Percentiles rank a stretch among this genome's conserved stretches.
Evolutionary conservation across 1,284 basidiomycete genomes (phyloP).

Genomic region (Tylopilus sp.): DNA sequence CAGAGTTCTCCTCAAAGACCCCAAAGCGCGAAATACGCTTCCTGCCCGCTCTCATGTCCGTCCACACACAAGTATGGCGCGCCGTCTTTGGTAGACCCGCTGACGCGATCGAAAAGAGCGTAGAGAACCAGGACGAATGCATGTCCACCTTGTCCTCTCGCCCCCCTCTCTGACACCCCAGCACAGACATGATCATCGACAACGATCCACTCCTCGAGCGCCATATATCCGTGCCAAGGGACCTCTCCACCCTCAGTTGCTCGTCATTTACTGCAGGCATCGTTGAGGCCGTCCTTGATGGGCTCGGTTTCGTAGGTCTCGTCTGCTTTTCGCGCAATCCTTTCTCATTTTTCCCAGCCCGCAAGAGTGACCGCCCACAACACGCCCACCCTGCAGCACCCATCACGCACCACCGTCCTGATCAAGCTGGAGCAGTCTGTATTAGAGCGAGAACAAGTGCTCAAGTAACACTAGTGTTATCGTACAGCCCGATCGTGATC

Average conservation of each 20-base stretch:
- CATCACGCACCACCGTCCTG: constrained; percentile 85
- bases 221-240: constrained; percentile 89
- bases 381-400: constrained; percentile 78
- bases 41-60: constrained; percentile 83
- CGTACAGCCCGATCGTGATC: constrained; percentile 1
- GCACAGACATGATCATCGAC: constrained; percentile 94
- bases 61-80: constrained; percentile 93
- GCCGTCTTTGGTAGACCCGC: constrained; percentile 92
- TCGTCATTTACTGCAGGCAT: constrained; percentile 97
- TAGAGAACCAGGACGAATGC: constrained; percentile 97
- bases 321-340: constrained; percentile 1
- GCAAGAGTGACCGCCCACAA: constrained; percentile 96
- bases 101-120: constrained; percentile 92
- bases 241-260: constrained; percentile 91
- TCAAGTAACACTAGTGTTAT: constrained; percentile 45
- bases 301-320: constrained; percentile 84
- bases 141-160: constrained; percentile 28
- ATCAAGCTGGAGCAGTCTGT: constrained; percentile 92
- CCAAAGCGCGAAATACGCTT: constrained; percentile 88
- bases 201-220: constrained; percentile 92
- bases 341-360: constrained; percentile 54
- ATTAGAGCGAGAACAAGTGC: constrained; percentile 81
- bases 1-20: constrained; percentile 67
- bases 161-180: constrained; percentile 3
- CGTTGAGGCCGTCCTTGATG: constrained; percentile 96